phyloP scores from a whole-genome alignment of 2,329 filamentous ascomycete species.

The Thelonectria rubi region DNA sequence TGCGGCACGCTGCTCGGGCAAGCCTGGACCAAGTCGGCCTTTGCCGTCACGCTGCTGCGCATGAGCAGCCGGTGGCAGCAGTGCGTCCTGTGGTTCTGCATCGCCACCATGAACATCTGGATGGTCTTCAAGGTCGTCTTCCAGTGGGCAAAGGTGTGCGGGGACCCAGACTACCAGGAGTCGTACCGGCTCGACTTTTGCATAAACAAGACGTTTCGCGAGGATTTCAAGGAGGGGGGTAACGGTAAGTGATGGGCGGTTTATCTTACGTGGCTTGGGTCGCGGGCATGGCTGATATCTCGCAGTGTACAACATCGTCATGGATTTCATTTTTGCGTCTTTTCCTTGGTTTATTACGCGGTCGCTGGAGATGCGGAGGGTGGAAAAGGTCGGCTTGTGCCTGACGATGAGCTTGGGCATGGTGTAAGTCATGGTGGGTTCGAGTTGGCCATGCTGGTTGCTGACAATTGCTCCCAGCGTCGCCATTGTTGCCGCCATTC shows the following conservation, averaged over 20 bases:
- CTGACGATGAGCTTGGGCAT: slow-evolving; percentile 61
- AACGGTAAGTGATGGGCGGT: slow-evolving; percentile 56
- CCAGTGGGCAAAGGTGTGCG: slow-evolving; percentile 59
- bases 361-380: slow-evolving; percentile 56
- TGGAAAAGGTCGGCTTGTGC: slow-evolving; percentile 60
- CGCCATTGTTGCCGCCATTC: slow-evolving; percentile 57
- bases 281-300: not conserved
- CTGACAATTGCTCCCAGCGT: slow-evolving; percentile 43
- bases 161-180: slow-evolving; percentile 53
- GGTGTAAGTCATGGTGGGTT: slow-evolving; percentile 45
- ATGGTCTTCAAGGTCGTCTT: slow-evolving; percentile 59
- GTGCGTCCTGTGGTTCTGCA: slow-evolving; percentile 59
- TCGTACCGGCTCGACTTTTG: slow-evolving; percentile 59
- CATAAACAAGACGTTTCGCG: slow-evolving; percentile 49
- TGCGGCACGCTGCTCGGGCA: slow-evolving; percentile 50
- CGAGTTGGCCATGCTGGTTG: not conserved
- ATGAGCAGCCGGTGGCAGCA: slow-evolving; percentile 56
- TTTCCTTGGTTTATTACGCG: slow-evolving; percentile 62
- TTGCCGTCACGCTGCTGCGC: slow-evolving; percentile 49
- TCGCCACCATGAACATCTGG: slow-evolving; percentile 57
- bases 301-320: slow-evolving; percentile 61
- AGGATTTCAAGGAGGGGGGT: slow-evolving; percentile 59
- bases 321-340: slow-evolving; percentile 60
- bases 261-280: too few species aligned
- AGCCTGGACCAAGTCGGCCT: slow-evolving; percentile 50